These are phyloP conservation scores for Pyrenophora graminea DNA, from an alignment of 2,329 filamentous ascomycete species.

Conservation along the genomic window DNA sequence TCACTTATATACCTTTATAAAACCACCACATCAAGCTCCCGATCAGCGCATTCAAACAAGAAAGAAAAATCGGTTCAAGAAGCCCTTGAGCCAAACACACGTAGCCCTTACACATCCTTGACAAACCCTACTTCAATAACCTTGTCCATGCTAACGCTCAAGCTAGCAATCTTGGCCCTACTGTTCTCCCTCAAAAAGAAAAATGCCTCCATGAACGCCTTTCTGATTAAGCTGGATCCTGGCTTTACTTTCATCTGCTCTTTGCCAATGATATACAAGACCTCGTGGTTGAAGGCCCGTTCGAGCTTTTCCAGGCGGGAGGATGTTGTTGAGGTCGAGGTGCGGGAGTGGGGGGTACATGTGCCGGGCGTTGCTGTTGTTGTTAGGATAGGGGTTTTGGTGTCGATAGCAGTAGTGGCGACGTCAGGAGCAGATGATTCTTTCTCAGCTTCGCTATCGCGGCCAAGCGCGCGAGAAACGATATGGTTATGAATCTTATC, in stretches of 20 bases:
- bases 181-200: constrained; percentile 70
- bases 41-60: no score
- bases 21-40: no score
- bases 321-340: constrained; percentile 29
- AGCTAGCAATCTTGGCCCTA: constrained; percentile 66
- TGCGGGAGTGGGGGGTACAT: constrained; percentile 2
- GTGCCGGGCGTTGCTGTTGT: not conserved
- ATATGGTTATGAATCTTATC: constrained; percentile 58
- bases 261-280: constrained; percentile 63
- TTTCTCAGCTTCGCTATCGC: constrained; percentile 23
- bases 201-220: constrained; percentile 58
- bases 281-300: constrained; percentile 51
- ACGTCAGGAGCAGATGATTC: constrained; percentile 9
- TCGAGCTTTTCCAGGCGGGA: constrained; percentile 45
- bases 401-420: not conserved
- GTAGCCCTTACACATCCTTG: constrained; percentile 60
- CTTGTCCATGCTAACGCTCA: constrained; percentile 62
- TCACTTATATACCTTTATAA: no score
- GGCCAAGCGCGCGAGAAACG: constrained; percentile 33
- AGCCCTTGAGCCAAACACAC: no score
- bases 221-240: constrained; percentile 51
- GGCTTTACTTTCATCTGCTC: constrained; percentile 46
- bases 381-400: constrained; percentile 2
- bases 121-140: constrained; percentile 72
- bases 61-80: no score